Evolutionary conservation across 164 flowering plant genomes (phyloP).

Genomic region (Brasenia schreberi): DNA sequence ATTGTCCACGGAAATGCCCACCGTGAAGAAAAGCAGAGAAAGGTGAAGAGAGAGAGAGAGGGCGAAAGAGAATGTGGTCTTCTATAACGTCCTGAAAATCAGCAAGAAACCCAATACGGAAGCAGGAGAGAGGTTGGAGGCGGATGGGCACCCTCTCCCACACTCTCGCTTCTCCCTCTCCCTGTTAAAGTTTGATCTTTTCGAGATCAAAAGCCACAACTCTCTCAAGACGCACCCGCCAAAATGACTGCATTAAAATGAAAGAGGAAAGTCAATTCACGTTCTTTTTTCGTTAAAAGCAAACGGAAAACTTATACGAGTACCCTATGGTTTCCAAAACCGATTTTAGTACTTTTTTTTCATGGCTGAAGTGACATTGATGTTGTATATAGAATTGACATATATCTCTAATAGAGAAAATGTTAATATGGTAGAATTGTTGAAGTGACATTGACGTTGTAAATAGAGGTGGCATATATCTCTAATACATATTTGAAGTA

Average conservation of each 20-base stretch:
- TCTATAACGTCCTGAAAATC: no score
- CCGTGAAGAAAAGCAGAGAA: not conserved
- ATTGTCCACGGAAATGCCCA: not conserved
- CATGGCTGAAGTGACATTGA: no score
- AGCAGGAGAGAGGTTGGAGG: not conserved
- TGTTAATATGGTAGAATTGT: no score
- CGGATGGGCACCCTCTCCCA: not conserved
- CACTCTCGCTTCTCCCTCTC: not conserved
- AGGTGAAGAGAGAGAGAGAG: not conserved
- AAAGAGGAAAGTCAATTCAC: not conserved
- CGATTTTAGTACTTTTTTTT: no score
- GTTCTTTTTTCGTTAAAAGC: not conserved
- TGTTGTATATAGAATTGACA: no score
- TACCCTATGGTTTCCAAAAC: no score
- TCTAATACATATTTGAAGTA: no score
- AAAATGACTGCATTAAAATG: not conserved
- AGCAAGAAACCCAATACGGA: not conserved
- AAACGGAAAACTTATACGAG: not conserved
- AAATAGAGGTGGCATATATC: no score
- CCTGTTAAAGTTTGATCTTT: not conserved
- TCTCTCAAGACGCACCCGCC: not conserved
- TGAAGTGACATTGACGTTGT: no score
- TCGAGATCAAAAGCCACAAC: not conserved
- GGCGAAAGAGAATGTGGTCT: not conserved
- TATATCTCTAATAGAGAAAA: no score